Evolutionary conservation across 352 stramenopile genomes (phyloP), one percentile per base, ranked within the genome.

Genomic region (Phytophthora niederhauseri): DNA sequence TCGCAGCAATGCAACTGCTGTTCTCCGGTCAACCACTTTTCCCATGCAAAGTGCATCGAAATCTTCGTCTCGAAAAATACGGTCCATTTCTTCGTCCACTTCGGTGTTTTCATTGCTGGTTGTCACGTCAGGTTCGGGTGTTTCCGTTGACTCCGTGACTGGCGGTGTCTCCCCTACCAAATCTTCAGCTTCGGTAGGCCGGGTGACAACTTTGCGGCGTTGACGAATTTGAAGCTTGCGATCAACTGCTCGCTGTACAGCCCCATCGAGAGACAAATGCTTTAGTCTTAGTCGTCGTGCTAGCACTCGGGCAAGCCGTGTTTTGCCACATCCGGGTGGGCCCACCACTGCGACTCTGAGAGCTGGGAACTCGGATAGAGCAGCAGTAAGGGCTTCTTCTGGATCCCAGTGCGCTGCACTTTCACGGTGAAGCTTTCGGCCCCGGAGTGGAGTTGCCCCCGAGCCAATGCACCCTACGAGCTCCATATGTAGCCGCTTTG

Each of bases 291-390:
- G 61, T 17, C 68, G 70, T 56, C 54, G 71, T 4, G 84, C 81
- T 19, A 94, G 64, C 7, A 79, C 58, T 55, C 64, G 70, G 4
- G 85, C 72, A 4, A 94, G 66, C 2, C 78, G 78, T 9, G 82
- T 86, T 65, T 91, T 94, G 2, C 85, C 84, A 19, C 60, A 66
- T 14, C 81, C 70, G 28, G 85, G 84, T 28, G 85, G 77, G 0
- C 84, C 85, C 9, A 92, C 78, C n/a, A 94, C 75, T 0, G 79
- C 68, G 20, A 92, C 38, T 15, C 72, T 76, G 12, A 89, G 38
- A 11, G 84, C 78, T 19, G 84, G 79, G 36, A 79, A 86, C 31
- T 66, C 64, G 36, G 75, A 66, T 9, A 94, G 61, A 48, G 75
- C 59, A 20, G 58, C n/a, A 20, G 75, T 61, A 6, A 68, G 49